phyloP scores from a whole-genome alignment of 2,329 filamentous ascomycete species.

The Podosphaera fusca region DNA sequence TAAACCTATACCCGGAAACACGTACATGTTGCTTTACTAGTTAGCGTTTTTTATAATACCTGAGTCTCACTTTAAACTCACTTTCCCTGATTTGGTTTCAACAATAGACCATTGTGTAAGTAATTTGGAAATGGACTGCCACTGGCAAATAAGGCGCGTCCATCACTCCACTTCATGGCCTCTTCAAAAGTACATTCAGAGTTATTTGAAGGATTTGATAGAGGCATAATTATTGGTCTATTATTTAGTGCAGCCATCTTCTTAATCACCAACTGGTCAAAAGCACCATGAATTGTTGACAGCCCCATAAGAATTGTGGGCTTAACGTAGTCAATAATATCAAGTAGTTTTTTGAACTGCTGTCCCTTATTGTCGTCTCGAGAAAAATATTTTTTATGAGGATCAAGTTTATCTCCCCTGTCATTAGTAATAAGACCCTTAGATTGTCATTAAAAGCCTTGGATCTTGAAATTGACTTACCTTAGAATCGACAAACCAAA shows the following conservation, averaged over 20 bases:
- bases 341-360: conserved; percentile 33
- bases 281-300: conserved; percentile 52
- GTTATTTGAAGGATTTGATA: conserved; percentile 64
- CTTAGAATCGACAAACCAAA: conserved; percentile 48
- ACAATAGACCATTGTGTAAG: conserved; percentile 27
- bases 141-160: conserved; percentile 56
- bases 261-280: conserved; percentile 47
- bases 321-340: conserved; percentile 45
- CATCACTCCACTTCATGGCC: conserved; percentile 53
- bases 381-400: conserved; percentile 27
- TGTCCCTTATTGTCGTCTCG: conserved; percentile 17
- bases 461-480: conserved; percentile 3
- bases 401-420: conserved; percentile 46
- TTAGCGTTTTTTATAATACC: not conserved
- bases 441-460: conserved; percentile 1
- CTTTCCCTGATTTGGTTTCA: conserved; percentile 25
- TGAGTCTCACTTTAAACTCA: conserved; percentile 5
- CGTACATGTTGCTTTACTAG: conserved; percentile 49
- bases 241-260: conserved; percentile 53
- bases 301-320: conserved; percentile 70
- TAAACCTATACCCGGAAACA: conserved; percentile 69
- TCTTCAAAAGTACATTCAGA: conserved; percentile 64
- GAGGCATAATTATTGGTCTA: conserved; percentile 51
- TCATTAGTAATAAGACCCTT: conserved; percentile 47
- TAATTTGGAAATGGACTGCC: conserved; percentile 65